Percentiles rank a stretch among this genome's conserved stretches.
Evolutionary conservation across 2,329 filamentous ascomycete genomes (phyloP).

Genomic region (Tolypocladium ovalisporum): DNA sequence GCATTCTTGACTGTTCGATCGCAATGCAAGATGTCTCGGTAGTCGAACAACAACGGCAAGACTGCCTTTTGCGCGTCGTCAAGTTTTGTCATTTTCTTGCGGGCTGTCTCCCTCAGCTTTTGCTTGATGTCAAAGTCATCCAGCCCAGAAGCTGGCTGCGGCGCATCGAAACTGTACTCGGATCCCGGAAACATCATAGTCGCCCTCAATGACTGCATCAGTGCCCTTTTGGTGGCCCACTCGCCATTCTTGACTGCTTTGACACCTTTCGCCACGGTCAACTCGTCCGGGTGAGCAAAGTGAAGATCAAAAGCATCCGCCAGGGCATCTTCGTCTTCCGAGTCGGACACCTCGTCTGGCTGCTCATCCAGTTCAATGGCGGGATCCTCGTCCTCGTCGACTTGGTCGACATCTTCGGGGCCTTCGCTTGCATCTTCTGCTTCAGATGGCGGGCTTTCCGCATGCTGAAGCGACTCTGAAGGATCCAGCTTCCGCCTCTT

Average conservation of each 20-base stretch:
- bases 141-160: slow-evolving; percentile 24
- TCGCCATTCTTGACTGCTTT: slow-evolving; percentile 36
- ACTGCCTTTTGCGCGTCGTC: slow-evolving; percentile 52
- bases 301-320: slow-evolving; percentile 72
- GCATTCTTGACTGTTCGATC: slow-evolving; percentile 61
- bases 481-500: slow-evolving; percentile 49
- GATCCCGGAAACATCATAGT: slow-evolving; percentile 35
- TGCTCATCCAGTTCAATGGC: slow-evolving; percentile 12
- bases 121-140: slow-evolving; percentile 56
- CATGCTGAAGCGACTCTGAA: slow-evolving; percentile 10
- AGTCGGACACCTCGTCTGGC: slow-evolving; percentile 25
- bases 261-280: slow-evolving; percentile 42
- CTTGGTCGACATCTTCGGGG: slow-evolving; percentile 12
- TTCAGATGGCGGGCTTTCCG: slow-evolving; percentile 8
- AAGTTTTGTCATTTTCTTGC: slow-evolving; percentile 45
- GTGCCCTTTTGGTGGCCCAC: slow-evolving; percentile 38
- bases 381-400: slow-evolving; percentile 11
- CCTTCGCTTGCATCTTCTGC: slow-evolving; percentile 30
- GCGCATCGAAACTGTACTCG: slow-evolving; percentile 18
- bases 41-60: slow-evolving; percentile 65
- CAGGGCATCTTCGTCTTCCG: slow-evolving; percentile 40
- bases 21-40: slow-evolving; percentile 70
- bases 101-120: slow-evolving; percentile 47
- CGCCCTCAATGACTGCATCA: slow-evolving; percentile 35
- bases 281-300: slow-evolving; percentile 59